Percentiles rank a stretch among this genome's conserved stretches.
Conservation (phyloP, 352 stramenopile species). For the Aphanomyces cochlioides region DNA sequence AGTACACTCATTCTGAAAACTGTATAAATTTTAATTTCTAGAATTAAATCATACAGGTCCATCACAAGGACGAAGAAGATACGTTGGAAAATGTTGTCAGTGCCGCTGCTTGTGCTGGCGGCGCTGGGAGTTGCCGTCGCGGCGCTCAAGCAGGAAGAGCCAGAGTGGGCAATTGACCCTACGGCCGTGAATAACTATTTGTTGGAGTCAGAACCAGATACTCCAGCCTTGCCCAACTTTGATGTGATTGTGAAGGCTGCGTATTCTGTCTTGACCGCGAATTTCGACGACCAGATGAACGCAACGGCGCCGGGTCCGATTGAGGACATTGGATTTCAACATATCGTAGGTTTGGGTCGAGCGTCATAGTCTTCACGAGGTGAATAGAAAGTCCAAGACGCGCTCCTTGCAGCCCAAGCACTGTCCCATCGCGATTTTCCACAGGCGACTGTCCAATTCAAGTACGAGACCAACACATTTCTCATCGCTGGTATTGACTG, state of each 20-base stretch:
- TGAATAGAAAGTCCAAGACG: conserved; percentile 64
- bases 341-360: conserved; percentile 45
- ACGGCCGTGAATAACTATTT: too few species aligned
- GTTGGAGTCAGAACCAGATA: too few species aligned
- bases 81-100: neutral
- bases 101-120: conserved; percentile 5
- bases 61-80: conserved; percentile 10
- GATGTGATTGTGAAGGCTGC: conserved; percentile 46
- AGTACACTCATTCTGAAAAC: conserved; percentile 5
- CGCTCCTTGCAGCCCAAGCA: conserved; percentile 71
- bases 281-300: conserved; percentile 67
- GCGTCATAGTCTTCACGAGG: neutral
- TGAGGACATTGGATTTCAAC: conserved; percentile 63
- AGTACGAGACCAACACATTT: conserved; percentile 33
- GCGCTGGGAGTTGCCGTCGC: neutral
- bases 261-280: conserved; percentile 37
- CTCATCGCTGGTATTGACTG: neutral
- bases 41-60: too few species aligned
- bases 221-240: conserved; percentile 11
- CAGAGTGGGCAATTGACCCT: too few species aligned
- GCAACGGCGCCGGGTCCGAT: conserved; percentile 52
- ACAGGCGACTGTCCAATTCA: conserved; percentile 54
- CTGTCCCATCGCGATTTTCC: conserved; percentile 74
- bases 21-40: neutral
- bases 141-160: neutral